These are phyloP conservation scores for Agastache rugosa DNA, from an alignment of 257 asterid species.

Conservation along the genomic window DNA sequence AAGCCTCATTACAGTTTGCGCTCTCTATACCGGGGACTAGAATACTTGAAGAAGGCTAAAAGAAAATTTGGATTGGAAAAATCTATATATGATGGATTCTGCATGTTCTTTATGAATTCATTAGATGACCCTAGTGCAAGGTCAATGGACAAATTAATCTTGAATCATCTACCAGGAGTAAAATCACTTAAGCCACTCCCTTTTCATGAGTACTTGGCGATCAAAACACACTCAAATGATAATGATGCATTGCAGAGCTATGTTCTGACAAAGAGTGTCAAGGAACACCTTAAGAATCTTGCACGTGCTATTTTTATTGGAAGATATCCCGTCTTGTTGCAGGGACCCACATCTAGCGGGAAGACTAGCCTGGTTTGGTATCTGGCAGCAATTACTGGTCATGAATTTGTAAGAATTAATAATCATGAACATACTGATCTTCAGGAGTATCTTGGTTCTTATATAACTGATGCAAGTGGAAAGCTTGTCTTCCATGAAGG, in stretches of 20 bases:
- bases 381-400: constrained; percentile 83
- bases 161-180: constrained; percentile 58
- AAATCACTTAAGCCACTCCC: constrained; percentile 48
- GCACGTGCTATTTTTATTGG: constrained; percentile 78
- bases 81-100: constrained; percentile 89
- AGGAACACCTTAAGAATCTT: constrained; percentile 74
- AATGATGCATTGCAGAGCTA: constrained; percentile 58
- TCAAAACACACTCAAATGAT: constrained; percentile 25
- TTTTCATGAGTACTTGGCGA: constrained; percentile 54
- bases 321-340: constrained; percentile 89
- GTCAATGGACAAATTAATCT: constrained; percentile 62
- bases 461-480: constrained; percentile 86
- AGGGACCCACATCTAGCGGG: constrained; percentile 99
- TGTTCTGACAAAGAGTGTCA: constrained; percentile 74
- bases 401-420: constrained; percentile 86
- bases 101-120: constrained; percentile 78
- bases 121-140: constrained; percentile 78
- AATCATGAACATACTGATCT: constrained; percentile 98
- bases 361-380: constrained; percentile 92
- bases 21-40: constrained; percentile 88
- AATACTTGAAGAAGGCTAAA: constrained; percentile 67
- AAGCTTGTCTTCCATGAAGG: constrained; percentile 93
- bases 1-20: constrained; percentile 96
- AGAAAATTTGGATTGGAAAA: constrained; percentile 53
- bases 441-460: constrained; percentile 95